A percentile compares a stretch with the other conserved stretches of the same genome.
These are phyloP conservation scores for Orbilia oligospora DNA, from an alignment of 2,329 filamentous ascomycete species.

Conservation along the genomic window DNA sequence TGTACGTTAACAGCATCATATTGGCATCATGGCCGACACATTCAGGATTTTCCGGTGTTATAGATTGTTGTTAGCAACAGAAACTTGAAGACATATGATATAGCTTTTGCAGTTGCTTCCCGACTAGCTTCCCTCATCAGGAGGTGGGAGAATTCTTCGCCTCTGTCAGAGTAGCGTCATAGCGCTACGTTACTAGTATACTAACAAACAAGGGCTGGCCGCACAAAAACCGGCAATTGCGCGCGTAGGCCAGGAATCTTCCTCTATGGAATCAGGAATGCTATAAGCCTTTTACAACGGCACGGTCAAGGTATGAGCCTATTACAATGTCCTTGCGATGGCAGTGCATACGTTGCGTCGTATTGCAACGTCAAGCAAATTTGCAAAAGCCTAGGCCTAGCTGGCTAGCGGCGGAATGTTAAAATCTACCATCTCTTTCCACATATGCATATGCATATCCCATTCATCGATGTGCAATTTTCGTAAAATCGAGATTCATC, in stretches of 20 bases:
- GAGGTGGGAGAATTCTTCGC: neutral
- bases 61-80: conserved; percentile 4
- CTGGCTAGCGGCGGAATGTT: conserved; percentile 5
- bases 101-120: conserved; percentile 14
- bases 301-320: neutral
- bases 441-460: neutral
- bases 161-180: conserved; percentile 44
- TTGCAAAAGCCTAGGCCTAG: too few species aligned
- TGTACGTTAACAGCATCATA: conserved; percentile 51
- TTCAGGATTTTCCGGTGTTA: conserved; percentile 26
- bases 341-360: neutral
- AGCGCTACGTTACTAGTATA: neutral
- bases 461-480: neutral
- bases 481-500: neutral
- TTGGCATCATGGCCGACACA: conserved; percentile 49
- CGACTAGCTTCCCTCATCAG: neutral
- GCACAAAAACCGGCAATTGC: conserved; percentile 36
- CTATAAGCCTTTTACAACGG: conserved; percentile 16
- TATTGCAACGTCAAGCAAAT: conserved; percentile 6
- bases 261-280: conserved; percentile 24
- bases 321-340: conserved; percentile 7
- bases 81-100: conserved; percentile 33
- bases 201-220: conserved; percentile 25
- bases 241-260: conserved; percentile 31
- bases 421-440: neutral